Conservation (phyloP, 345 rosid species). For the Acer negundo region DNA sequence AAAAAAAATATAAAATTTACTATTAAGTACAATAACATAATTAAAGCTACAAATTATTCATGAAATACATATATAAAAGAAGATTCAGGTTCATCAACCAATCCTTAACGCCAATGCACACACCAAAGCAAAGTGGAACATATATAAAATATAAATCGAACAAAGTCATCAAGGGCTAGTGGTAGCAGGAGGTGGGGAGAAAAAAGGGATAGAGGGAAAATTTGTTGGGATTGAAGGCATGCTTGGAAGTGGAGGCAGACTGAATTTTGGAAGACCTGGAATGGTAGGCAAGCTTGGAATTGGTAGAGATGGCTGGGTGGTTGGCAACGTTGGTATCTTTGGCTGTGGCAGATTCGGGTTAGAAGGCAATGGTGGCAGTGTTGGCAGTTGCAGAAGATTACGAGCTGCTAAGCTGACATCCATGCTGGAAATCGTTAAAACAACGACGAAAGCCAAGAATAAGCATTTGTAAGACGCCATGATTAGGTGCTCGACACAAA, state of each 20-base stretch:
- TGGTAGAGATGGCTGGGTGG: constrained; percentile 23
- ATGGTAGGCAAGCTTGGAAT: constrained; percentile 17
- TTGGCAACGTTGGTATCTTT: constrained; percentile 11
- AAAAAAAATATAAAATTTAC: too few relatives aligned
- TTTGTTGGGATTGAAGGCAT: constrained; percentile 29
- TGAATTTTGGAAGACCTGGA: constrained; percentile 16
- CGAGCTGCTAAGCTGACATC: neutral
- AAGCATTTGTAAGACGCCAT: constrained; percentile 22
- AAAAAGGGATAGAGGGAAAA: constrained; percentile 39
- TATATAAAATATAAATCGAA: too few relatives aligned
- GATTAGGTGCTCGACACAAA: too few relatives aligned
- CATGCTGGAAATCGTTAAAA: constrained; percentile 27
- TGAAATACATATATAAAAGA: too few relatives aligned
- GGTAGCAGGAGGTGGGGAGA: constrained; percentile 35
- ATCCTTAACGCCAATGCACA: too few relatives aligned
- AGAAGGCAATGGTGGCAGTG: constrained; percentile 25
- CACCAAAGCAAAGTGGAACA: too few relatives aligned
- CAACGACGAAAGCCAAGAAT: neutral
- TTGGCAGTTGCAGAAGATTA: constrained; percentile 23
- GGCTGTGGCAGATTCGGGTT: constrained; percentile 1
- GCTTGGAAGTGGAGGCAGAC: constrained; percentile 31
- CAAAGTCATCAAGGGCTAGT: constrained; percentile 19
- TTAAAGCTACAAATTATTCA: too few relatives aligned
- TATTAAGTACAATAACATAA: too few relatives aligned
- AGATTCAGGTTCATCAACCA: too few relatives aligned